Evolutionary conservation across 2,329 filamentous ascomycete species (phyloP), one percentile per base, ranked within the genome.

Genomic region (Penicillium sp.): DNA sequence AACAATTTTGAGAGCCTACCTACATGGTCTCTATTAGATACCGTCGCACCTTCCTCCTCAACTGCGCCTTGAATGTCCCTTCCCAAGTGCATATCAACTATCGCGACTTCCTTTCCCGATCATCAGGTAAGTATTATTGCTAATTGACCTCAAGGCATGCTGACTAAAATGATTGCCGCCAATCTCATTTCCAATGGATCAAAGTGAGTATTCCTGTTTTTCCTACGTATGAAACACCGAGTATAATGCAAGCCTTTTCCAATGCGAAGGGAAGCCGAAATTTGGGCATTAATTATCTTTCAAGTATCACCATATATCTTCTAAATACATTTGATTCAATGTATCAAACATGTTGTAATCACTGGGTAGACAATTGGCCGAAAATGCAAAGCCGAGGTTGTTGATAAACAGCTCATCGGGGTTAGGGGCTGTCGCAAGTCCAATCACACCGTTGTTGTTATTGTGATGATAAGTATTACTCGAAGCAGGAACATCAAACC

Each of bases 301-400:
- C n/a, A 42, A 39, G 35, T 33, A 43, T 60, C 52, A 66, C 61
- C 61, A 66, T 15, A 33, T 61, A 45, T 66, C 61, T 50, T 66
- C 63, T 54, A 64, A 47, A 52, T 66, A 64, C 60, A 64, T 63
- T 25, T 66, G 63, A 33, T 63, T 64, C 39, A 66, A 56, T 2
- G 63, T 65, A 52, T 65, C 61, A 44, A 65, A 66, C 60, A 66
- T 66, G 45, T 64, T 66, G 31, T 66, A 66, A 45, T 66, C 64
- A 31, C 63, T 66, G 3, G 64, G 64, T 9, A 64, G 48, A 45
- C 48, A 61, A 39, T 65, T 62, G 3, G 61, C 57, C 9, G 60
- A 59, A 43, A 66, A 66, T 8, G 63, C 64, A 59, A 62, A 61
- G 10, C 64, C 64, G 19, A 64, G 52, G 41, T 62, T 65, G 43